A percentile compares a stretch with the other conserved stretches of the same genome.
phyloP scores from a whole-genome alignment of 192 early-diverging fungal species.

The Dispira parvispora region DNA sequence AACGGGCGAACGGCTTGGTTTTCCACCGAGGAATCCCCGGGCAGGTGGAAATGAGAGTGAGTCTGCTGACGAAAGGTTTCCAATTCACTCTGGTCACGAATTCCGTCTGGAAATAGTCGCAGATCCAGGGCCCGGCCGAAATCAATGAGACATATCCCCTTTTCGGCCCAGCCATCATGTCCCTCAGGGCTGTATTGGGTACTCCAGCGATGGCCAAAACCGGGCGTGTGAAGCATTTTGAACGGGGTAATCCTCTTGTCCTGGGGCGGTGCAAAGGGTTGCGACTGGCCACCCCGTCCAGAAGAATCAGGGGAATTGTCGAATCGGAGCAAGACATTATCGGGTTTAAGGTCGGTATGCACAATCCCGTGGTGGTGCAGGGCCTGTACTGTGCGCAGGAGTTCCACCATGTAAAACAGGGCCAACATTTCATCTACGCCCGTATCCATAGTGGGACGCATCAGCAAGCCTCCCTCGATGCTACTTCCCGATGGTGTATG shows the following conservation, averaged over 20 bases:
- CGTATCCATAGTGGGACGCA: not conserved
- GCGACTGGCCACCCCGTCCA: not conserved
- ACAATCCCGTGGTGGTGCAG: not conserved
- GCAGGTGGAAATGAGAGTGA: not conserved
- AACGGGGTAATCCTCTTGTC: not conserved
- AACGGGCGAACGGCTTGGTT: not conserved
- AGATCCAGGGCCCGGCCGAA: slow-evolving; percentile 11
- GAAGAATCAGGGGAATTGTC: not conserved
- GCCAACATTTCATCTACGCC: slow-evolving; percentile 11
- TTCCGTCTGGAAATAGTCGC: not conserved
- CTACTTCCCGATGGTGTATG: too few relatives aligned
- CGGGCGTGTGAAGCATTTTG: not conserved
- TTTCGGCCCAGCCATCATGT: slow-evolving; percentile 3
- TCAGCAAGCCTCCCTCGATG: not conserved
- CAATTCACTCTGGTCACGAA: not conserved
- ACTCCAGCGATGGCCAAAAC: not conserved
- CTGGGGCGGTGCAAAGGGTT: not conserved
- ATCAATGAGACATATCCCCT: slow-evolving; percentile 8
- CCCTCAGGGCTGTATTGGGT: slow-evolving; percentile 9
- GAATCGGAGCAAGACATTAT: slow-evolving; percentile 9
- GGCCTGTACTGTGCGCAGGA: slow-evolving; percentile 8
- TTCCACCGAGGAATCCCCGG: not conserved
- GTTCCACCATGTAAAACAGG: slow-evolving; percentile 5
- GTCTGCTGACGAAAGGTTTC: not conserved
- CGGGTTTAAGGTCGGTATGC: slow-evolving; percentile 11